Conservation (phyloP, 768 basidiomycete species). For the Pilatotrama ljubarskyi region DNA sequence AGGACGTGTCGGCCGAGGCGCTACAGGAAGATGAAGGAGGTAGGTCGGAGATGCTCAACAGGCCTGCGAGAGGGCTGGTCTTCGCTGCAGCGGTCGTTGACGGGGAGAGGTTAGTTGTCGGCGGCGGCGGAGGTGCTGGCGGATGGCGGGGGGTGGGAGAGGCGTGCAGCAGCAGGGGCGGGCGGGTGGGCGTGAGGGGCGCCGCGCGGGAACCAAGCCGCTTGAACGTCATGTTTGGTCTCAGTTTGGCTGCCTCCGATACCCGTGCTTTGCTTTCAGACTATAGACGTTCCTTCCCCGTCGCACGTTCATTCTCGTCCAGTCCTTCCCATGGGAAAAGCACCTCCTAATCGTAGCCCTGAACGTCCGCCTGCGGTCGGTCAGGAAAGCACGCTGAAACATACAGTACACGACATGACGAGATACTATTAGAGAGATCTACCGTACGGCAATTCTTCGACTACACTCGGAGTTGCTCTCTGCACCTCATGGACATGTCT, state of each 20-base stretch:
- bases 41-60: not conserved
- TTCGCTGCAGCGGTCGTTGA: not conserved
- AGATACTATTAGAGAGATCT: no score
- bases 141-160: slow-evolving; percentile 10
- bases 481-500: no score
- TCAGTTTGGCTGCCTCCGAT: slow-evolving; percentile 14
- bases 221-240: slow-evolving; percentile 16
- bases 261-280: not conserved
- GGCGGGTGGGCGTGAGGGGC: not conserved
- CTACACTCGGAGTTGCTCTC: no score
- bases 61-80: slow-evolving; percentile 5
- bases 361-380: no score
- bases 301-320: not conserved
- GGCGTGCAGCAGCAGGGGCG: not conserved
- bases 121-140: not conserved
- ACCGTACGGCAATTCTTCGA: no score
- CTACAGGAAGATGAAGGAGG: not conserved
- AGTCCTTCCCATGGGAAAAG: not conserved
- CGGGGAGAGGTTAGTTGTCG: not conserved
- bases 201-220: slow-evolving; percentile 5
- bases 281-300: not conserved
- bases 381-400: no score
- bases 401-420: no score
- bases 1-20: not conserved
- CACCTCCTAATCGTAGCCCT: not conserved